Base-by-base conservation (phyloP, 257 asterid genomes). In the Handroanthus guayacan region DNA sequence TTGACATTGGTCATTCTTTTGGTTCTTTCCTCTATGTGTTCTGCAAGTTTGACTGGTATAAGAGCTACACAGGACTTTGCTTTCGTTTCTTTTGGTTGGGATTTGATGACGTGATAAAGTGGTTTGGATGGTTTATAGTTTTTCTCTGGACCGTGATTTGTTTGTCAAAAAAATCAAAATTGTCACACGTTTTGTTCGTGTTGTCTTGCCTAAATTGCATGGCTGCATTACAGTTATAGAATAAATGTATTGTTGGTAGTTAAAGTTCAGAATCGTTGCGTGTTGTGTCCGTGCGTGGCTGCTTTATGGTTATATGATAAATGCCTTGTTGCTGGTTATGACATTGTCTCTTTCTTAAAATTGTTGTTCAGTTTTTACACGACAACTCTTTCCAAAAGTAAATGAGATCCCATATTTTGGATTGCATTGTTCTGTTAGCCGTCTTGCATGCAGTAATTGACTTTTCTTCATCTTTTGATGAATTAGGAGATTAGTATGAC, bases 401-500 rank as follows among this genome's bases (percentile, higher is more conserved):
- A 31, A 58, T 50, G 63, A 45, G 51, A 69, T 78, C 44, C 52
- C 48, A 43, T 34, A 13, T 67, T 61, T 67, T 76, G 62, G 62
- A 44, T 62, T 57, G 67, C 74, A 54, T 68, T 55, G 45, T 48
- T 62, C 69, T 62, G 20, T 68, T 79, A 58, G 14, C 50, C 54
- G 52, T 63, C 71, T 13, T 43, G 54, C 69, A 14, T 51, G 12
- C 60, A 31, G 10, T 63, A 57, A 38, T 56, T 45, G 66, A 44
- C 45, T 65, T 16, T 55, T 73, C 57, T 75, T 63, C 61, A 41
- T 69, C 20, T 68, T 52, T 74, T 25, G 12, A 41, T 39, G 36
- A 80, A 65, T 72, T 67, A 86, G 86, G 85, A 84, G 78, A 81
- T 82, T 85, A 80, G 78, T 70, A 87, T 76, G 82, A 75, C 79